Evolutionary conservation across 305 asterid genomes (phyloP).

Genomic region (Plantago lanceolata): DNA sequence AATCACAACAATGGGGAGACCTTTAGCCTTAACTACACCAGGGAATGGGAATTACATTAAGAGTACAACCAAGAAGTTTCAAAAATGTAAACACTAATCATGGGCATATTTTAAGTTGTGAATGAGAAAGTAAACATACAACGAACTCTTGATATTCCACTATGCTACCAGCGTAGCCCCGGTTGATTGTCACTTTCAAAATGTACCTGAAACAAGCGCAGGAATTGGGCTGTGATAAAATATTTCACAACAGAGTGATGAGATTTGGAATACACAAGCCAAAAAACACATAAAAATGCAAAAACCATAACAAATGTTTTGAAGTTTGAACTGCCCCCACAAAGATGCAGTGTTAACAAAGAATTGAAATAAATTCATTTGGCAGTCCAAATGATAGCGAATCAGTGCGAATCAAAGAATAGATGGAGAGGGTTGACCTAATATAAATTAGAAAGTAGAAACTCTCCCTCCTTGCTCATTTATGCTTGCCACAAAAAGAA

Average conservation of each 20-base stretch:
- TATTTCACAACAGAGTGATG: conserved; percentile 14
- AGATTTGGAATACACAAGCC: conserved; percentile 5
- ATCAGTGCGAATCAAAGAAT: too few species aligned
- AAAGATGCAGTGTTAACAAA: neutral
- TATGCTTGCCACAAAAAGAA: conserved; percentile 15
- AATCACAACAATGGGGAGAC: too few species aligned
- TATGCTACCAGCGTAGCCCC: conserved; percentile 95
- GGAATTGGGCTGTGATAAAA: conserved; percentile 20
- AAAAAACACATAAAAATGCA: conserved; percentile 20
- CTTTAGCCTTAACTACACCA: too few species aligned
- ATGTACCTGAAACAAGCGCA: conserved; percentile 60
- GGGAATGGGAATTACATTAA: neutral
- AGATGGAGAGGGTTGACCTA: too few species aligned
- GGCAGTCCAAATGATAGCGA: too few species aligned
- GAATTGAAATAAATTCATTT: neutral
- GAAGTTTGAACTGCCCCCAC: neutral
- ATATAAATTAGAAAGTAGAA: too few species aligned
- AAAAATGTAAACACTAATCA: conserved; percentile 4
- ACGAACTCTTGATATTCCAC: conserved; percentile 66
- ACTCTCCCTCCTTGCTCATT: neutral
- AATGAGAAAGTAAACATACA: conserved; percentile 38
- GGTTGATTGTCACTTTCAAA: conserved; percentile 77
- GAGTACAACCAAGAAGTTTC: neutral
- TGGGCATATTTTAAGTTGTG: conserved; percentile 16
- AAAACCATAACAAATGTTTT: neutral